Conservation (phyloP, 2,329 filamentous ascomycete genomes). For the Colletotrichum sp. region DNA sequence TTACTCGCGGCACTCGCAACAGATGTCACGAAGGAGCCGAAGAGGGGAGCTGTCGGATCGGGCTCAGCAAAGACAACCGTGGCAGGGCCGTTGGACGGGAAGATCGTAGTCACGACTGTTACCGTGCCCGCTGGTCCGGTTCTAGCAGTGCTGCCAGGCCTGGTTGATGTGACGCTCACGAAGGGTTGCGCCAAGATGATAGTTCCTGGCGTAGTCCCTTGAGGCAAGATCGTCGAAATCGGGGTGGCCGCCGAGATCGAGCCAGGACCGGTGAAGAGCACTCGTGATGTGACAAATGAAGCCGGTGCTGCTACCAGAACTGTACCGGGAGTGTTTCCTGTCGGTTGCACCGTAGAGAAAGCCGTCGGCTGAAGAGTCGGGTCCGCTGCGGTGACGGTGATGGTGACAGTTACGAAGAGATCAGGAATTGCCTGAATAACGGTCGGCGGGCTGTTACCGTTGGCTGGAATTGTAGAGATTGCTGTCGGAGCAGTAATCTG, state of each 20-base stretch:
- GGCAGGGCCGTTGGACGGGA: neutral
- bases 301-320: neutral
- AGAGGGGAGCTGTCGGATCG: neutral
- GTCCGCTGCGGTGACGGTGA: neutral
- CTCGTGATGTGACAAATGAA: neutral
- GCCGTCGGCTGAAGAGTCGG: neutral
- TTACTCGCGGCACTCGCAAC: neutral
- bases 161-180: neutral
- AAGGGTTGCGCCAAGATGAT: conserved; percentile 2
- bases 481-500: neutral
- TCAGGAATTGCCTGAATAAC: neutral
- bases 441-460: neutral
- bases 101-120: neutral
- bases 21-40: neutral
- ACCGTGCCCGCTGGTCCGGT: neutral
- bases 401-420: neutral
- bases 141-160: too few relatives aligned
- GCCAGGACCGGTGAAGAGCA: neutral
- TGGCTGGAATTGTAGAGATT: neutral
- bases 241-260: neutral
- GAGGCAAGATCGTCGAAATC: conserved; percentile 5
- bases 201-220: neutral
- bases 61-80: neutral
- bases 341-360: neutral
- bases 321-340: neutral